Conservation (phyloP, 1,139 yeast species). For the Taphrina wiesneri region DNA sequence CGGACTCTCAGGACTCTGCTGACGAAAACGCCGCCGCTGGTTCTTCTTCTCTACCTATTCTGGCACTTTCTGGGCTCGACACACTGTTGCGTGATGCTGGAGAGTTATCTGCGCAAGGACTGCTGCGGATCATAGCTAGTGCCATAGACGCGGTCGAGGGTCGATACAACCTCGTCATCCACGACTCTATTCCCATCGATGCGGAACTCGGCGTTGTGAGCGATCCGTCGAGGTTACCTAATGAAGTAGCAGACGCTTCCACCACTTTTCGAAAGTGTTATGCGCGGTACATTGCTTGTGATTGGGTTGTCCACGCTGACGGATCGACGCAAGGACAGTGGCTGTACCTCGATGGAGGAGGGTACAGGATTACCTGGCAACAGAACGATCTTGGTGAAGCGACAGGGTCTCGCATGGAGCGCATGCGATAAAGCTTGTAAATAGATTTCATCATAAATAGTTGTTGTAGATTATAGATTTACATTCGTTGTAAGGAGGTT, state of each 20-base stretch:
- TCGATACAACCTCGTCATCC: not conserved
- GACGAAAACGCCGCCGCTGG: not conserved
- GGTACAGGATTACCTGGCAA: slow-evolving; percentile 5
- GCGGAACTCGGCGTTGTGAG: slow-evolving; percentile 3
- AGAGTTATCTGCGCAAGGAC: slow-evolving; percentile 5
- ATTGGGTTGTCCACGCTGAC: slow-evolving; percentile 1
- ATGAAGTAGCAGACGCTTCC: not conserved
- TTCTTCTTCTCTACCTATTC: not conserved
- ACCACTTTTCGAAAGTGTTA: slow-evolving; percentile 4
- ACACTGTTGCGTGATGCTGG: slow-evolving; percentile 1
- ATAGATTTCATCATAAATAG: not conserved
- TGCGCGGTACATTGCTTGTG: slow-evolving; percentile 2
- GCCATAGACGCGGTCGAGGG: not conserved
- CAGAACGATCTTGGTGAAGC: slow-evolving; percentile 2
- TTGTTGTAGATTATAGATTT: not conserved
- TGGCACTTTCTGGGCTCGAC: slow-evolving; percentile 2
- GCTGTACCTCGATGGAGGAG: slow-evolving; percentile 9
- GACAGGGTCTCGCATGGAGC: not conserved
- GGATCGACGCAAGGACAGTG: slow-evolving; percentile 3
- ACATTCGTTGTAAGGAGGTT: not conserved
- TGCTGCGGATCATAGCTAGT: not conserved
- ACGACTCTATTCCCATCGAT: slow-evolving; percentile 4
- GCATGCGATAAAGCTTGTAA: not conserved
- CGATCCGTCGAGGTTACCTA: not conserved
- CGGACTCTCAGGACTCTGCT: slow-evolving; percentile 16